Base-by-base conservation (phyloP, 139 green algal genomes). In the Ettlia oleoabundans region DNA sequence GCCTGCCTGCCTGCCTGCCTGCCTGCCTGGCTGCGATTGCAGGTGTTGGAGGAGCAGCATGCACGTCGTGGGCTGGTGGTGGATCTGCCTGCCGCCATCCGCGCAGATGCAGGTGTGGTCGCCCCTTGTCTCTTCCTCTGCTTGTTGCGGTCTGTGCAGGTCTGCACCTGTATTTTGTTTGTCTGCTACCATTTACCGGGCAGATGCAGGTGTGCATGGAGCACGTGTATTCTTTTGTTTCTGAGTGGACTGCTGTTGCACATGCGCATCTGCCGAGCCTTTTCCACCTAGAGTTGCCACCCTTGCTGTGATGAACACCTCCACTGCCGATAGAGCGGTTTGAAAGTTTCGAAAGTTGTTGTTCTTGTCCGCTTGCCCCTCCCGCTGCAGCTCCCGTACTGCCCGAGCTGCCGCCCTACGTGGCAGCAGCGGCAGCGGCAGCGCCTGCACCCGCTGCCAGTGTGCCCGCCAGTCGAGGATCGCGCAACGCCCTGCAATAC, bases 51-150 rank as follows among this genome's bases (percentile, higher is more conserved):
- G 43, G 51, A 24, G 53, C 66, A 81, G 71, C 76, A 83, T 26
- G 58, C 7, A 1, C 38, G 53, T 35, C 61, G 85, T 1, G 89
- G 85, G 8, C 74, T 93, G 47, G 13, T 82, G 0, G 81, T 74
- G 7, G 89, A 93, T 33, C 67, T 93, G 15, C 89, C 88, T 0
- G 24, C 72, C 62, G 52, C 73, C 2, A 8, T 72, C 4, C 75
- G 87, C 30, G 4, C 68, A 32, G 78, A 84, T 13, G 73, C 72
- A n/a, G 55, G 55, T 65, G 55, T 32, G 55, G 5, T 5, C 21
- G 55, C 55, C 15, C 5, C 55, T 9, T 32, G 30, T 15, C 55
- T 15, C 21, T 32, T 65, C 18, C 47, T 58, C 18, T 22, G 30
- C 21, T n/a, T n/a, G n/a, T n/a, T n/a, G n/a, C n/a, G n/a, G n/a